Conservation (phyloP, 139 green algal genomes). For the Auxenochlorella pyrenoidosa region DNA sequence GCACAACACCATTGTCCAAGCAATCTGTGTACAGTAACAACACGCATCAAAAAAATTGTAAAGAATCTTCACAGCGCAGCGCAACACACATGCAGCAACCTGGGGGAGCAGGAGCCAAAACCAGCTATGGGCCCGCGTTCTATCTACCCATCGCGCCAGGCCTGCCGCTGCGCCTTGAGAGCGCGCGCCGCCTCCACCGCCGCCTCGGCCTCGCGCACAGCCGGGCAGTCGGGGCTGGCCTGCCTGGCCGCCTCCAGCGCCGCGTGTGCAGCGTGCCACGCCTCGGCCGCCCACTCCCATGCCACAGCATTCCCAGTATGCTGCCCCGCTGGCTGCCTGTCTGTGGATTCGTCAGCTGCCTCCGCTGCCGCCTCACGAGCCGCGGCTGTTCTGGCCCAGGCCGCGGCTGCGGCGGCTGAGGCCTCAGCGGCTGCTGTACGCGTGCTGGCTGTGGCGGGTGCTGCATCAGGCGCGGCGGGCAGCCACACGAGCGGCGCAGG, state of each 20-base stretch:
- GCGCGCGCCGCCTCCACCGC: not conserved
- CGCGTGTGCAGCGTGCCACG: not conserved
- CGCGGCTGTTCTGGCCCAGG: conserved; percentile 1
- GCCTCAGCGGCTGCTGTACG: not conserved
- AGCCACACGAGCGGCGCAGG: not conserved
- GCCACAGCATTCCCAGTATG: not conserved
- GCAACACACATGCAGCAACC: no score
- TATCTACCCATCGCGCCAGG: no score
- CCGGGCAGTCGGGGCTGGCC: not conserved
- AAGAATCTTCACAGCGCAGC: no score
- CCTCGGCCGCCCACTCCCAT: not conserved
- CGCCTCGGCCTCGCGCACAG: not conserved
- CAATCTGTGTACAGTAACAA: no score
- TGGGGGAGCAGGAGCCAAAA: no score
- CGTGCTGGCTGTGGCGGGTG: not conserved
- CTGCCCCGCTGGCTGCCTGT: not conserved
- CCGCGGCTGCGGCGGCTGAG: not conserved
- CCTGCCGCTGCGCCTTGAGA: not conserved
- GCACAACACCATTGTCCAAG: no score
- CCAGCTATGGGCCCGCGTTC: no score
- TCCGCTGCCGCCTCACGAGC: conserved; percentile 5
- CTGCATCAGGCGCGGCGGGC: not conserved
- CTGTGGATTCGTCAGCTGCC: not conserved
- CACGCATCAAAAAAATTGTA: no score
- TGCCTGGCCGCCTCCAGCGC: not conserved